Percentiles rank a stretch among this genome's conserved stretches.
Conservation (phyloP, 1,139 yeast genomes). For the Yamadazyma taylorii region DNA sequence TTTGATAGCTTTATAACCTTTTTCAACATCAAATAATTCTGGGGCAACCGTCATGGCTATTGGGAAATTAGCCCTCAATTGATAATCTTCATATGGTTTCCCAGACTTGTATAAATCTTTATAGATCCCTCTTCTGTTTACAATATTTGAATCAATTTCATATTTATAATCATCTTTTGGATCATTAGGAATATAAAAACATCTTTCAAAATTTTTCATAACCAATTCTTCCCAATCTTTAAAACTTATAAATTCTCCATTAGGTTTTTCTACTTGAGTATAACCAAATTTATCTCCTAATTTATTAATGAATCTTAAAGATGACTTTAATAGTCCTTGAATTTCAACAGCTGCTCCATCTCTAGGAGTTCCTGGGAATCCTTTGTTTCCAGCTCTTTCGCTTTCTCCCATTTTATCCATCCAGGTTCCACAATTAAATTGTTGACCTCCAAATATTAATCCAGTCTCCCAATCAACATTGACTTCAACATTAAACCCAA, state of each 20-base stretch:
- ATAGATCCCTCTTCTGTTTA: slow-evolving; percentile 91
- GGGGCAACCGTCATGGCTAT: slow-evolving; percentile 95
- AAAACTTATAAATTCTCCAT: slow-evolving; percentile 55
- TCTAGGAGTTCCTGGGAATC: slow-evolving; percentile 95
- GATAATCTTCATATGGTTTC: slow-evolving; percentile 91
- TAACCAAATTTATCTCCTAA: slow-evolving; percentile 55
- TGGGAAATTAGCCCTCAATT: slow-evolving; percentile 86
- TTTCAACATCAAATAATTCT: slow-evolving; percentile 67
- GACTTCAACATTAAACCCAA: slow-evolving; percentile 85
- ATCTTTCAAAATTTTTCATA: slow-evolving; percentile 72
- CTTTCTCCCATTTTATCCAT: slow-evolving; percentile 99
- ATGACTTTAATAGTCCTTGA: slow-evolving; percentile 82
- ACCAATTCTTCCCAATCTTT: slow-evolving; percentile 71
- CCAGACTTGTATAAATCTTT: slow-evolving; percentile 82
- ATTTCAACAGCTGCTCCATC: slow-evolving; percentile 97
- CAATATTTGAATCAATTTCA: slow-evolving; percentile 60
- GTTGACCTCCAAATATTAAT: slow-evolving; percentile 86
- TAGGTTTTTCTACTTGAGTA: slow-evolving; percentile 52
- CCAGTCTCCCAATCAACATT: slow-evolving; percentile 90
- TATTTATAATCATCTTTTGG: slow-evolving; percentile 51
- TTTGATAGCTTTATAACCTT: slow-evolving; percentile 63
- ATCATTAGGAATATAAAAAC: slow-evolving; percentile 71
- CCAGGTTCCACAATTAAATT: slow-evolving; percentile 96
- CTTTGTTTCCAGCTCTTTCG: slow-evolving; percentile 74
- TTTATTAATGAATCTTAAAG: slow-evolving; percentile 70